Evolutionary conservation across 495 filamentous ascomycete genomes (phyloP).

Genomic region (Parachaetomium inaequale): DNA sequence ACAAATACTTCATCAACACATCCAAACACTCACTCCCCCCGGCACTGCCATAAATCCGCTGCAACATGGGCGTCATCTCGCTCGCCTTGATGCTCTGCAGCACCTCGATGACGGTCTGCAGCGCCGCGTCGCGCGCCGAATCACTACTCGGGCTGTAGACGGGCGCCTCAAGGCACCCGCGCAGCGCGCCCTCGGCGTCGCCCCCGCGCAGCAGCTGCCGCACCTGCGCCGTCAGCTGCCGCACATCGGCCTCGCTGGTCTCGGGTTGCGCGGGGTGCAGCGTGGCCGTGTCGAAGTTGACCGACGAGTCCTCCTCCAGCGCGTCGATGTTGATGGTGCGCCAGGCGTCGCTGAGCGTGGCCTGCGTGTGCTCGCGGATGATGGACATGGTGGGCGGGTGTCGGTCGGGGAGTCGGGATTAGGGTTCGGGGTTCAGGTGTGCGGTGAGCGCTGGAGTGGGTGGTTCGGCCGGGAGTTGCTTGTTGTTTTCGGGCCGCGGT

Average conservation of each 20-base stretch:
- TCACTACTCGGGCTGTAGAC: conserved; percentile 56
- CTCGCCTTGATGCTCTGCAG: conserved; percentile 85
- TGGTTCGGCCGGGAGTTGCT: neutral
- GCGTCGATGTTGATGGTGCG: conserved; percentile 92
- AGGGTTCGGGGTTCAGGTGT: neutral
- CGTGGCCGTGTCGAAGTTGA: conserved; percentile 80
- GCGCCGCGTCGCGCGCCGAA: conserved; percentile 69
- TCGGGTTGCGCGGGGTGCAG: conserved; percentile 69
- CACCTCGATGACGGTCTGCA: conserved; percentile 79
- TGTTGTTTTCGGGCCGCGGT: neutral
- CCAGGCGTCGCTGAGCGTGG: conserved; percentile 61
- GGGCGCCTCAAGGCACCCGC: conserved; percentile 68
- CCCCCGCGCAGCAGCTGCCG: conserved; percentile 80
- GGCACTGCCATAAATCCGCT: conserved; percentile 64
- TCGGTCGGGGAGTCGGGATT: neutral
- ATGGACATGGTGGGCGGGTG: conserved; percentile 46
- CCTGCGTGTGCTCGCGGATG: conserved; percentile 52
- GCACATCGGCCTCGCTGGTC: conserved; percentile 65
- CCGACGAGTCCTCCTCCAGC: conserved; percentile 77
- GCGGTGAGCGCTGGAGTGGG: neutral
- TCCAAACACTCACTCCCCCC: conserved; percentile 71
- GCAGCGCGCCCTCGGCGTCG: conserved; percentile 79
- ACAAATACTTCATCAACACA: conserved; percentile 77
- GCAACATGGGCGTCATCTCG: conserved; percentile 82
- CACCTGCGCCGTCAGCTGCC: conserved; percentile 68